These are phyloP conservation scores for Verticillium zaregamsianum DNA, from an alignment of 2,329 filamentous ascomycete species.

Conservation along the genomic window DNA sequence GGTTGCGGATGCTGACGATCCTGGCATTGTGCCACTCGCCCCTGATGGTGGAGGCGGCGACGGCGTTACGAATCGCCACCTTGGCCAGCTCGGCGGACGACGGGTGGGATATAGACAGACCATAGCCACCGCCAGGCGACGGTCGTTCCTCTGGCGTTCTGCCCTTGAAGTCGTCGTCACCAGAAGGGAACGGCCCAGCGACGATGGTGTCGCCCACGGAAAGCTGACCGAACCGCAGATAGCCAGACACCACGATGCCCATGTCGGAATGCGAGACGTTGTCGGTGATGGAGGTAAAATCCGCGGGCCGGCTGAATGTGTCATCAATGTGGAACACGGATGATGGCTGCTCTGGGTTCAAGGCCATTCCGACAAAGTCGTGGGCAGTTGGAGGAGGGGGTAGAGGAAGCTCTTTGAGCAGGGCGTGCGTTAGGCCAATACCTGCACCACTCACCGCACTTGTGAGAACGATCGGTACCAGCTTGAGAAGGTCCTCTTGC, in stretches of 20 bases:
- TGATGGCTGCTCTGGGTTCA: slow-evolving; percentile 56
- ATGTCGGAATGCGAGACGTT: slow-evolving; percentile 35
- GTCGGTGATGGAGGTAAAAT: slow-evolving; percentile 45
- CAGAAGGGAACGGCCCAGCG: slow-evolving; percentile 71
- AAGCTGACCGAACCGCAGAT: slow-evolving; percentile 74
- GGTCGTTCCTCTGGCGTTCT: slow-evolving; percentile 40
- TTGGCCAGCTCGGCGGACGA: slow-evolving; percentile 49
- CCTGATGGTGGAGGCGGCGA: slow-evolving; percentile 47
- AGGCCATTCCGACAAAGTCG: slow-evolving; percentile 49
- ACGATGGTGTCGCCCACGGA: slow-evolving; percentile 74
- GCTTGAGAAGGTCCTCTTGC: slow-evolving; percentile 35
- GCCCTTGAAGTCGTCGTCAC: slow-evolving; percentile 42
- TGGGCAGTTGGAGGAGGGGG: slow-evolving; percentile 49
- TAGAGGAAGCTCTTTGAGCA: slow-evolving; percentile 72
- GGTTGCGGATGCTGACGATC: slow-evolving; percentile 81
- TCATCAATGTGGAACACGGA: slow-evolving; percentile 88
- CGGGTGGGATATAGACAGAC: slow-evolving; percentile 48
- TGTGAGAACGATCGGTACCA: slow-evolving; percentile 82
- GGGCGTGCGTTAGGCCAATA: slow-evolving; percentile 74
- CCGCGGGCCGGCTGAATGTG: slow-evolving; percentile 70
- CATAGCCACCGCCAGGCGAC: slow-evolving; percentile 43
- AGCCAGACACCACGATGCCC: slow-evolving; percentile 77
- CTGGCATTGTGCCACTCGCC: slow-evolving; percentile 77
- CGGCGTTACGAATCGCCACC: slow-evolving; percentile 47
- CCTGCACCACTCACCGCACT: slow-evolving; percentile 83